phyloP scores from a whole-genome alignment of 768 basidiomycete genomes.

The Gyrodon lividus region DNA sequence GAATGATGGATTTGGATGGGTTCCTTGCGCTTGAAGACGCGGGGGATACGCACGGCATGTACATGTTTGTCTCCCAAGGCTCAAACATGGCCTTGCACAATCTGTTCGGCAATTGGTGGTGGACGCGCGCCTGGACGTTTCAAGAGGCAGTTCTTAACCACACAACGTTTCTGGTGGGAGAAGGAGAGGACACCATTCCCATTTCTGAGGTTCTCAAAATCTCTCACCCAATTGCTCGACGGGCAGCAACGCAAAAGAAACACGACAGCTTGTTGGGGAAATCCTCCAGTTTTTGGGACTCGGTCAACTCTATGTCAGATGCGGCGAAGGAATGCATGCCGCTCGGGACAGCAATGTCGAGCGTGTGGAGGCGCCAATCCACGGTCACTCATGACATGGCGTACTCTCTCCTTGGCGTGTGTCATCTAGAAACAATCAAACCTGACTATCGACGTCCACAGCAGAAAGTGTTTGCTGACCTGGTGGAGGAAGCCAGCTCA shows the following conservation, averaged over 20 bases:
- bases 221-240: not conserved
- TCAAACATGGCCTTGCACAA: not conserved
- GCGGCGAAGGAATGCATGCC: not conserved
- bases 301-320: not conserved
- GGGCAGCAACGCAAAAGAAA: constrained; percentile 2
- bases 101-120: constrained; percentile 5
- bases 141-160: constrained; percentile 3
- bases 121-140: constrained; percentile 7
- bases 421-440: constrained; percentile 1
- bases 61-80: constrained; percentile 5
- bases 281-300: constrained; percentile 4
- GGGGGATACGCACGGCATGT: constrained; percentile 6
- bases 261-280: not conserved
- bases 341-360: constrained; percentile 4
- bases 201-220: constrained; percentile 5
- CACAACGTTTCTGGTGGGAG: constrained; percentile 1
- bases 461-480: not conserved
- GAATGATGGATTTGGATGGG: constrained; percentile 3
- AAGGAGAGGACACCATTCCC: constrained; percentile 1
- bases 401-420: constrained; percentile 5
- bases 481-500: constrained; percentile 4
- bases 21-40: constrained; percentile 1
- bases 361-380: constrained; percentile 5
- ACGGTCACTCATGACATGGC: constrained; percentile 3
- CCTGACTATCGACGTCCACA: not conserved